Percentiles rank a stretch among this genome's conserved stretches.
Evolutionary conservation across 192 early-diverging fungal species (phyloP).

Genomic region (Chytriomyces sp.): DNA sequence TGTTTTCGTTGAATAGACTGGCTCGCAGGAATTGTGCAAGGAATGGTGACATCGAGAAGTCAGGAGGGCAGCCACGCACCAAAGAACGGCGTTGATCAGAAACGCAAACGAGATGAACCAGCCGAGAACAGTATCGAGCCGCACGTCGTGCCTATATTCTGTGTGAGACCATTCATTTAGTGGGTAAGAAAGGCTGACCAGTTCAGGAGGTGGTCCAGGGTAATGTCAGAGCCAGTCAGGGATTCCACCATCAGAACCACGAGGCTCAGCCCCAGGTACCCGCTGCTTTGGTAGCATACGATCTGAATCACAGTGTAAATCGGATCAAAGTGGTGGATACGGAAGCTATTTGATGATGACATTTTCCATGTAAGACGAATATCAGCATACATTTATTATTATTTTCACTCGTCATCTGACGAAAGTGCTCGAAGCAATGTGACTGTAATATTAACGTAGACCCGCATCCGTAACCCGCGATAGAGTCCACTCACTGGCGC

Average conservation of each 20-base stretch:
- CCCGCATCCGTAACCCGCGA: slow-evolving; percentile 43
- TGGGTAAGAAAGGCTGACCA: slow-evolving; percentile 23
- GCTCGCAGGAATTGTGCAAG: too few species aligned
- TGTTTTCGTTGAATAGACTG: too few species aligned
- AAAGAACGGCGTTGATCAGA: slow-evolving; percentile 63
- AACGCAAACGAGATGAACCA: slow-evolving; percentile 69
- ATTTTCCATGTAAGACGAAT: neutral
- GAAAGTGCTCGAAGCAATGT: slow-evolving; percentile 12
- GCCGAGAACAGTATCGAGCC: slow-evolving; percentile 46
- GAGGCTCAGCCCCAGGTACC: slow-evolving; percentile 59
- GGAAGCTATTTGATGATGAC: slow-evolving; percentile 10
- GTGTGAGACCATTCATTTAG: slow-evolving; percentile 4
- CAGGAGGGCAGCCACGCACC: slow-evolving; percentile 19
- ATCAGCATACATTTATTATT: neutral
- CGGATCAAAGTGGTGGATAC: slow-evolving; percentile 24
- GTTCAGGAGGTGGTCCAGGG: slow-evolving; percentile 69
- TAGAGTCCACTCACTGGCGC: slow-evolving; percentile 35
- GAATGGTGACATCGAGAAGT: too few species aligned
- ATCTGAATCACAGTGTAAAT: slow-evolving; percentile 17
- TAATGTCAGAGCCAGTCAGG: slow-evolving; percentile 63
- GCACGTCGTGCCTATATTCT: slow-evolving; percentile 58
- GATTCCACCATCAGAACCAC: slow-evolving; percentile 53
- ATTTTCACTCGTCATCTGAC: neutral
- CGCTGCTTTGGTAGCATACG: slow-evolving; percentile 48
- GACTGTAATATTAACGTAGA: slow-evolving; percentile 28